Base-by-base conservation (phyloP, 768 basidiomycete genomes). In the Agaricus subrufescens region DNA sequence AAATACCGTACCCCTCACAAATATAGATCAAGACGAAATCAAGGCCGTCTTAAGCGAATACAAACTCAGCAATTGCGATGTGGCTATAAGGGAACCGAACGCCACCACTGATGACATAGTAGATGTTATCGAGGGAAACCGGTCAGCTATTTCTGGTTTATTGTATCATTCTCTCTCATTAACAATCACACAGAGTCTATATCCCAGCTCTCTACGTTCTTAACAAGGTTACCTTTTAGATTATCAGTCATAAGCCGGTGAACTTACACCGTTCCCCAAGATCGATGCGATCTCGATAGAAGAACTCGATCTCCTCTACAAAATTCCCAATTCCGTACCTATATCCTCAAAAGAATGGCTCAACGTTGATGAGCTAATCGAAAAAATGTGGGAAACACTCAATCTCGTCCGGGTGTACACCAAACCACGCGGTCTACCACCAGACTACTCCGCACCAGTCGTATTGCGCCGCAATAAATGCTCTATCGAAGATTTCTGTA, bases 221-320 rank as follows among this genome's bases (percentile, higher is more conserved):
- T 59, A 94, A 94, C 73, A 94, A 94, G 80, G 90, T 91, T 52
- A 44, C 45, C 31, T 26, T 34, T 8, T 11, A 29, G 63, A 29
- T 27, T 25, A 7, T 12, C 15, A 26, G 19, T 26, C n/a, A 46
- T 30, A 49, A 3, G 26, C 8, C 14, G 29, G 26, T 15, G 11
- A 11, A 25, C 43, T 15, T 38, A 52, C 38, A 31, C 45, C 58
- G 40, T 52, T 14, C 26, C 50, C 29, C 31, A 58, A 93, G 86
- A 94, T 96, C 66, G 97, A 99, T 69, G 97, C 92, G 19, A 98
- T 98, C 65, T 95, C 93, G 52, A 97, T 98, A 70, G 96, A 98
- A 69, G 96, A 98, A 72, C 83, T 98, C 26, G 96, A 98, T 70
- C 80, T 96, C 54, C 71, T 96, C 77, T 93, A 94, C 75, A 91